A percentile compares a stretch with the other conserved stretches of the same genome.
These are phyloP conservation scores for Verticillium albo-atrum DNA, from an alignment of 2,329 filamentous ascomycete species.

Conservation along the genomic window DNA sequence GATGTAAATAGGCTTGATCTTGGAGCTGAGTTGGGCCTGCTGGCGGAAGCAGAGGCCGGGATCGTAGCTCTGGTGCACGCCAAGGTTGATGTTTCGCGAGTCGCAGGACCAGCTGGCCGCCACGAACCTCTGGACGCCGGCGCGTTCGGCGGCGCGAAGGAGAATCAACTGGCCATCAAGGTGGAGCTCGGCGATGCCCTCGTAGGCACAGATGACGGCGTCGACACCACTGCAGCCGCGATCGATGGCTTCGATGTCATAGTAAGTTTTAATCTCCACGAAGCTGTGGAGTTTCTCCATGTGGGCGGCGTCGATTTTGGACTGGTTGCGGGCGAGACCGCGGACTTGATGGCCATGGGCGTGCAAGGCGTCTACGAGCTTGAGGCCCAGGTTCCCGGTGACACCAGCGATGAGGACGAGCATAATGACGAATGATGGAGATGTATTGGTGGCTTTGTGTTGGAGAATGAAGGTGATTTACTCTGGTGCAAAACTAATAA, in stretches of 20 bases:
- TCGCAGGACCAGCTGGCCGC: slow-evolving; percentile 24
- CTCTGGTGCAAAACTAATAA: no score
- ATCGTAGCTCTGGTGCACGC: slow-evolving; percentile 25
- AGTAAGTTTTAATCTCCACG: neutral
- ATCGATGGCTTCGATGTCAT: slow-evolving; percentile 4
- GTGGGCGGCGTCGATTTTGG: neutral
- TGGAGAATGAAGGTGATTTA: no score
- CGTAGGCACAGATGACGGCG: slow-evolving; percentile 16
- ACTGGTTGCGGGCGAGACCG: neutral
- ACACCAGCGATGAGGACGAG: neutral
- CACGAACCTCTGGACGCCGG: slow-evolving; percentile 22
- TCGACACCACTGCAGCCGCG: slow-evolving; percentile 4
- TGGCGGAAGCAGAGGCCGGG: slow-evolving; percentile 21
- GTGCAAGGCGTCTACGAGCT: neutral
- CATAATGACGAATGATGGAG: neutral
- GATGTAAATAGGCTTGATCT: slow-evolving; percentile 21
- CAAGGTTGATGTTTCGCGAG: slow-evolving; percentile 19
- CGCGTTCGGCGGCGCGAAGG: slow-evolving; percentile 27
- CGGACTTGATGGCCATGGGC: neutral
- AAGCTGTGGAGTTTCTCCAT: slow-evolving; percentile 1
- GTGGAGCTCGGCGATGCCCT: slow-evolving; percentile 10
- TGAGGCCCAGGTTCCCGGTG: neutral
- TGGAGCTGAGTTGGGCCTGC: slow-evolving; percentile 17
- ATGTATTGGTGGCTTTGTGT: no score
- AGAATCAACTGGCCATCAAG: slow-evolving; percentile 29